phyloP scores from a whole-genome alignment of 495 filamentous ascomycete species.

The Parmelia sp. region DNA sequence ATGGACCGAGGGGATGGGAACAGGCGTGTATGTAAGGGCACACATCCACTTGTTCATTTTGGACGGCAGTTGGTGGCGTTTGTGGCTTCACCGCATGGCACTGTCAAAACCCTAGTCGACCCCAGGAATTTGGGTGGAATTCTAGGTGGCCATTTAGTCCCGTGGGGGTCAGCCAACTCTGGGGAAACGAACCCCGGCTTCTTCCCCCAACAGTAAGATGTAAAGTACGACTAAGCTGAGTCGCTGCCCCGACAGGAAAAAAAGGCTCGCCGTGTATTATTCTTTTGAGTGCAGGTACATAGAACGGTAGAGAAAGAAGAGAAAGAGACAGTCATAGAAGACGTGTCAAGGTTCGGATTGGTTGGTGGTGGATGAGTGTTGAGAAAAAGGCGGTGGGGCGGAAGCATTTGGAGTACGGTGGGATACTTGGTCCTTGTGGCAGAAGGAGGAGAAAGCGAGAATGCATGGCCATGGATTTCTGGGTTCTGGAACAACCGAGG shows the following conservation, averaged over 20 bases:
- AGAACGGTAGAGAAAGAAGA: not conserved
- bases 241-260: not conserved
- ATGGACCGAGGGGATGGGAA: not conserved
- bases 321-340: not conserved
- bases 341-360: not conserved
- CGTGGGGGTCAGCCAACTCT: constrained; percentile 7
- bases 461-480: not conserved
- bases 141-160: not conserved
- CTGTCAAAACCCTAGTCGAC: not conserved
- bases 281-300: not conserved
- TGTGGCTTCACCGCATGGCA: constrained; percentile 1
- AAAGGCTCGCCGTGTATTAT: not conserved
- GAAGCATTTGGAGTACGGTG: not conserved
- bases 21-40: constrained; percentile 6
- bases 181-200: not conserved
- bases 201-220: no score
- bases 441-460: not conserved
- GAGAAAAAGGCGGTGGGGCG: constrained; percentile 2
- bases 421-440: not conserved
- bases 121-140: constrained; percentile 1
- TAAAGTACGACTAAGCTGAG: not conserved
- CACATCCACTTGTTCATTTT: not conserved
- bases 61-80: constrained; percentile 4
- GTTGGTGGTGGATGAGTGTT: not conserved
- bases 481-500: not conserved